Base-by-base conservation (phyloP, 768 basidiomycete species). In the Amanita thiersii region DNA sequence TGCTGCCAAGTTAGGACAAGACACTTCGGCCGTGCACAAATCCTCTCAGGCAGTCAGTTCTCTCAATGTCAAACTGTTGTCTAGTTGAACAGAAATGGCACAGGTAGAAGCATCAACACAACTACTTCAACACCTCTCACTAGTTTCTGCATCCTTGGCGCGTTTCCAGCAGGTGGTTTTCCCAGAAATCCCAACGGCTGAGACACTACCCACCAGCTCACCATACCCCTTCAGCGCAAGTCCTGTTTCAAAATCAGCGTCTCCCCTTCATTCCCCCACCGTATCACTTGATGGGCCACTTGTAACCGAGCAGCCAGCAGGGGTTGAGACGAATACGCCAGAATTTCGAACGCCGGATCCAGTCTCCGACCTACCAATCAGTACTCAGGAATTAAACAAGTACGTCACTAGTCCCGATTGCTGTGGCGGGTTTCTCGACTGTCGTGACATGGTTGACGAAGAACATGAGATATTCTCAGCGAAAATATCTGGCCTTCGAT, bases 71-170 rank as follows among this genome's bases (percentile, higher is more conserved):
- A 5, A 31, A n/a, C 29, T 20, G 23, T 19, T 24, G 45, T 35
- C 21, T 35, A 19, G 39, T 31, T 44, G 28, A 31, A 49, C 26
- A 41, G 36, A 37, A 35, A 52, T 36, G 40, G 32, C 43, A 50
- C 29, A 79, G 77, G 66, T 61, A n/a, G 62, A 70, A 39, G 71
- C 70, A 11, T 75, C 77, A 10, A 57, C 68, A 37, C 73, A 77
- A 30, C 57, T 79, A 19, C 60, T 74, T 63, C 66, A 70, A 15
- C 61, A 66, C 44, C 64, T 80, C 29, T 56, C 65, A 3, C 55
- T 62, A 20, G 68, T 72, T 2, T 66, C 68, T 5, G 60, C 62
- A n/a, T 72, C 75, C n/a, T 53, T 80, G 26, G 54, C 65, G 31
- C 72, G 64, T 40, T 80, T 79, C 48, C 74, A 77, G 38, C 63